Conservation (phyloP, 441 rosid species). For the Gossypium lobatum region DNA sequence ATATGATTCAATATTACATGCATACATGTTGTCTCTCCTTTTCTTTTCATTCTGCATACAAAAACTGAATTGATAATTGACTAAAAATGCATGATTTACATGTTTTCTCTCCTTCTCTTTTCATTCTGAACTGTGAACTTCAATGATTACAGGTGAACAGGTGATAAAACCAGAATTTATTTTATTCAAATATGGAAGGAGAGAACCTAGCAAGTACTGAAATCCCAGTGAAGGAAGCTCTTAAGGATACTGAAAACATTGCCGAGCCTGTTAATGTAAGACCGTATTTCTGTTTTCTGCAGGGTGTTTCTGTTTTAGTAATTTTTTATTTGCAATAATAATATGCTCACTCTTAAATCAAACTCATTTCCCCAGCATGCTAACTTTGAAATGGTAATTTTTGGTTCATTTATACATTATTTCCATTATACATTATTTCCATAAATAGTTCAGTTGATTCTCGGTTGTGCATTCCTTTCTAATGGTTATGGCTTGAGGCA, state of each 20-base stretch:
- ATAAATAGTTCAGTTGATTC: not conserved
- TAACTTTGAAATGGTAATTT: not conserved
- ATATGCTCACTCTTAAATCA: not conserved
- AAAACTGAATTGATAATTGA: no score
- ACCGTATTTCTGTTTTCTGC: not conserved
- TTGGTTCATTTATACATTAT: not conserved
- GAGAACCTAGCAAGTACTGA: slow-evolving; percentile 44
- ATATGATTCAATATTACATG: no score
- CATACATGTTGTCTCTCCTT: no score
- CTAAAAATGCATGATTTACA: not conserved
- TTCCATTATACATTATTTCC: not conserved
- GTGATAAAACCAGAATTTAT: not conserved
- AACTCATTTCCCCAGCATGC: not conserved
- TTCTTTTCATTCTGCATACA: no score
- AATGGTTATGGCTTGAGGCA: slow-evolving; percentile 16
- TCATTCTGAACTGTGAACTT: not conserved
- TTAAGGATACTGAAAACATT: slow-evolving; percentile 31
- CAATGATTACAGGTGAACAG: slow-evolving; percentile 13
- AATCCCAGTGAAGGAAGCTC: slow-evolving; percentile 42
- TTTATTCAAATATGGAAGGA: slow-evolving; percentile 51
- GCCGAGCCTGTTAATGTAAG: slow-evolving; percentile 52
- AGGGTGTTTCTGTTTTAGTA: not conserved
- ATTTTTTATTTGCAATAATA: not conserved
- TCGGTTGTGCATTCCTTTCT: not conserved
- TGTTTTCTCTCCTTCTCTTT: not conserved